These are phyloP conservation scores for Rhizophagus clarus DNA, from an alignment of 192 early-diverging fungal genomes.

Conservation along the genomic window DNA sequence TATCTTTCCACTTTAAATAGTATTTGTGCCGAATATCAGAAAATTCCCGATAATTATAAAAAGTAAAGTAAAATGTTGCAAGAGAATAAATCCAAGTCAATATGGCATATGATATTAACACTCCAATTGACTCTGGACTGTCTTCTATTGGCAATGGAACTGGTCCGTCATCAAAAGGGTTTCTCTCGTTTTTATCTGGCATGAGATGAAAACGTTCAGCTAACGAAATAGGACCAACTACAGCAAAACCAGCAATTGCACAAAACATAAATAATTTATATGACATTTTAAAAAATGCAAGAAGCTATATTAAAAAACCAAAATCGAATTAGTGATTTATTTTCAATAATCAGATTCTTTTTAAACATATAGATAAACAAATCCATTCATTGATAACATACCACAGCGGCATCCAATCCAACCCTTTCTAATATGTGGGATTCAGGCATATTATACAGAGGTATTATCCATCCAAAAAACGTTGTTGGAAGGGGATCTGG, in stretches of 20 bases:
- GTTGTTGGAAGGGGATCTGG: slow-evolving; percentile 41
- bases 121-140: not conserved
- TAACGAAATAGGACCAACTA: slow-evolving; percentile 43
- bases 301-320: slow-evolving; percentile 42
- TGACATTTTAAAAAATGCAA: slow-evolving; percentile 55
- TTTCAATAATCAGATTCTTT: no score
- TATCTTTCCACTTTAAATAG: slow-evolving; percentile 42
- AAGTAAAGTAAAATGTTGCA: slow-evolving; percentile 51
- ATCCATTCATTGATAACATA: slow-evolving; percentile 18
- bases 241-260: slow-evolving; percentile 41
- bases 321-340: not conserved
- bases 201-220: slow-evolving; percentile 38
- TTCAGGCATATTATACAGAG: slow-evolving; percentile 47
- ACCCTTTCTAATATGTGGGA: slow-evolving; percentile 50
- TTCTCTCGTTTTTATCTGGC: no score
- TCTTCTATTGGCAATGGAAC: not conserved
- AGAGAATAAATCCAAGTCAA: slow-evolving; percentile 59
- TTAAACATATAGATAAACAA: not conserved
- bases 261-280: slow-evolving; percentile 53
- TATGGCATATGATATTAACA: slow-evolving; percentile 23
- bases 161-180: not conserved
- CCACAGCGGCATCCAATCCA: slow-evolving; percentile 61
- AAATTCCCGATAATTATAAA: slow-evolving; percentile 55
- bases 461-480: slow-evolving; percentile 60
- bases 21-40: slow-evolving; percentile 48